These are phyloP conservation scores for Pseudoscleropodium purum DNA, from an alignment of 225 moss, liverwort and hornwort species.

Conservation along the genomic window DNA sequence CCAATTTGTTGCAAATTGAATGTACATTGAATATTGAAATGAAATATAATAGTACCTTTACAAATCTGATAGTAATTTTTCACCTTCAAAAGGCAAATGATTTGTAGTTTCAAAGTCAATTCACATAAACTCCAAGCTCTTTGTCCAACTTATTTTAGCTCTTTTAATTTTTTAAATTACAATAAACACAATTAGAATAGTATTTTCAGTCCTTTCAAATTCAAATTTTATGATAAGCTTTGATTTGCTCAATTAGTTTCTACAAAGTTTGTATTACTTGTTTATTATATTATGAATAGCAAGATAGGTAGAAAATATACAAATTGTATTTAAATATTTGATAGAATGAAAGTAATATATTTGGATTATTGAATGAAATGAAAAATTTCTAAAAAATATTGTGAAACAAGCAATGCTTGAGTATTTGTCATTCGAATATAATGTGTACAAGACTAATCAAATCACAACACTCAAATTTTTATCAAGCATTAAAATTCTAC, in stretches of 20 bases:
- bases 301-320: background rate
- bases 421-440: background rate
- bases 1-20: background rate
- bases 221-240: too few relatives aligned
- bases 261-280: background rate
- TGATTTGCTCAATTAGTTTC: background rate
- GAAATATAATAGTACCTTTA: background rate
- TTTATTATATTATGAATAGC: background rate
- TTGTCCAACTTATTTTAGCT: background rate
- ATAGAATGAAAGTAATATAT: too few relatives aligned
- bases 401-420: background rate
- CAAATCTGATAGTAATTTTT: background rate
- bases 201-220: too few relatives aligned
- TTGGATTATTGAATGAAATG: background rate
- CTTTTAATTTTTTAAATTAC: background rate
- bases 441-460: too few relatives aligned
- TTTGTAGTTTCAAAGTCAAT: background rate
- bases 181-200: fast-evolving
- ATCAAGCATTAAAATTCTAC: background rate
- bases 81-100: background rate
- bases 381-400: background rate
- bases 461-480: background rate
- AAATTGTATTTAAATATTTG: background rate
- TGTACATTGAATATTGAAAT: background rate
- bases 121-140: background rate